These are phyloP conservation scores for Mimosa bimucronata DNA, from an alignment of 306 rosid species.

Conservation along the genomic window DNA sequence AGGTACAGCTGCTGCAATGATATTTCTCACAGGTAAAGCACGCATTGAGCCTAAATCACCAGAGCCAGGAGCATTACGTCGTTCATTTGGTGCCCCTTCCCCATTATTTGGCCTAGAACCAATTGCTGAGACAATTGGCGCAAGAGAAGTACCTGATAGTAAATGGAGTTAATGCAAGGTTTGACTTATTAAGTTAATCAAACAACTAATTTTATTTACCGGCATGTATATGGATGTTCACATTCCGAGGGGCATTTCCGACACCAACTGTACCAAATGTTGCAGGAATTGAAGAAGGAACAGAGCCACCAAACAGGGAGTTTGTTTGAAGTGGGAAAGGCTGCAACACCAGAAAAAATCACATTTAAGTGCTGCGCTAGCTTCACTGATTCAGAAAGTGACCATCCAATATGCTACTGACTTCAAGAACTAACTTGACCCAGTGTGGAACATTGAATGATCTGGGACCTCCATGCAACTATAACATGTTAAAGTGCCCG, in stretches of 20 bases:
- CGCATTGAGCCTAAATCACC: constrained; percentile 61
- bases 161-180: constrained; percentile 40
- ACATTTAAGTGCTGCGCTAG: constrained; percentile 27
- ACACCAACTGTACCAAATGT: constrained; percentile 74
- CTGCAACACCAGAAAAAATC: constrained; percentile 55
- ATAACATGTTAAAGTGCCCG: not conserved
- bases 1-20: constrained; percentile 53
- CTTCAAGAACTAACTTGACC: constrained; percentile 14
- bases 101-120: constrained; percentile 78
- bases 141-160: constrained; percentile 53
- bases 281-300: constrained; percentile 65
- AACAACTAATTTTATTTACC: constrained; percentile 54
- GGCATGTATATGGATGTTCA: constrained; percentile 96
- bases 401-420: constrained; percentile 28
- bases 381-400: constrained; percentile 8
- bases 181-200: not conserved
- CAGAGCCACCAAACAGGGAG: constrained; percentile 73
- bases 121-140: constrained; percentile 66
- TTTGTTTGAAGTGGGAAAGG: constrained; percentile 89
- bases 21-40: constrained; percentile 64
- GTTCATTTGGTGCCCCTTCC: constrained; percentile 68
- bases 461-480: not conserved
- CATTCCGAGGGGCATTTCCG: constrained; percentile 86
- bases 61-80: constrained; percentile 56
- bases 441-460: not conserved